Percentiles rank a stretch among this genome's conserved stretches.
phyloP scores from a whole-genome alignment of 805 yeast species.

The Debaryomyces prosopidis region DNA sequence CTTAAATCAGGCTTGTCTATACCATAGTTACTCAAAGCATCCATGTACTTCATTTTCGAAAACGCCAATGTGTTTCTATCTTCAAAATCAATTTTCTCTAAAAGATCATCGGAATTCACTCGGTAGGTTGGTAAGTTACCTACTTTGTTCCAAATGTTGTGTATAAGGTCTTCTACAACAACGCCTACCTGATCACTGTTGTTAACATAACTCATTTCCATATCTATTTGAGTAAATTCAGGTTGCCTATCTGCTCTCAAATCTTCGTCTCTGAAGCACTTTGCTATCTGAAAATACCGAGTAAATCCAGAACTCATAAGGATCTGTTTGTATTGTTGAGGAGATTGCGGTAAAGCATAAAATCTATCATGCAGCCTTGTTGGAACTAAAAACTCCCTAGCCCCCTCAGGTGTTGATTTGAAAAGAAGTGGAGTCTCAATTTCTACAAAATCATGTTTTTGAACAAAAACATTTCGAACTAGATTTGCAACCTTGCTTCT shows the following conservation, averaged over 20 bases:
- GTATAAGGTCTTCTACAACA: constrained; percentile 60
- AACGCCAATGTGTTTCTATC: constrained; percentile 12
- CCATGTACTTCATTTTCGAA: constrained; percentile 57
- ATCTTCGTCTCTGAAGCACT: constrained; percentile 96
- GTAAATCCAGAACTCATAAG: constrained; percentile 92
- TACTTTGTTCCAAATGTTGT: constrained; percentile 54
- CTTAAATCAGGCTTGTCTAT: constrained; percentile 94
- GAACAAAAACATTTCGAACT: constrained; percentile 42
- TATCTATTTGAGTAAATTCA: constrained; percentile 94
- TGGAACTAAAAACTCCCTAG: constrained; percentile 93
- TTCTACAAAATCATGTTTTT: constrained; percentile 60
- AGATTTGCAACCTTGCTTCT: constrained; percentile 57
- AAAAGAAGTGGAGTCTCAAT: constrained; percentile 91
- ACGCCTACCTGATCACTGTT: constrained; percentile 63
- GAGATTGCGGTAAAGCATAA: constrained; percentile 96
- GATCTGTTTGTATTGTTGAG: constrained; percentile 95
- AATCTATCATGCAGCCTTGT: constrained; percentile 62
- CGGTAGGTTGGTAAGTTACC: constrained; percentile 39
- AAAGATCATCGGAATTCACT: constrained; percentile 28
- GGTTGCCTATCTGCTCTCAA: constrained; percentile 94
- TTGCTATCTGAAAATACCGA: constrained; percentile 86
- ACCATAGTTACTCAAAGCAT: constrained; percentile 75
- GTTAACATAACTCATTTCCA: constrained; percentile 86
- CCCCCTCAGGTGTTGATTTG: constrained; percentile 98
- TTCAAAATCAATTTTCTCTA: constrained; percentile 22